Conservation (phyloP, 2,329 filamentous ascomycete genomes). For the Didymella lethalis region DNA sequence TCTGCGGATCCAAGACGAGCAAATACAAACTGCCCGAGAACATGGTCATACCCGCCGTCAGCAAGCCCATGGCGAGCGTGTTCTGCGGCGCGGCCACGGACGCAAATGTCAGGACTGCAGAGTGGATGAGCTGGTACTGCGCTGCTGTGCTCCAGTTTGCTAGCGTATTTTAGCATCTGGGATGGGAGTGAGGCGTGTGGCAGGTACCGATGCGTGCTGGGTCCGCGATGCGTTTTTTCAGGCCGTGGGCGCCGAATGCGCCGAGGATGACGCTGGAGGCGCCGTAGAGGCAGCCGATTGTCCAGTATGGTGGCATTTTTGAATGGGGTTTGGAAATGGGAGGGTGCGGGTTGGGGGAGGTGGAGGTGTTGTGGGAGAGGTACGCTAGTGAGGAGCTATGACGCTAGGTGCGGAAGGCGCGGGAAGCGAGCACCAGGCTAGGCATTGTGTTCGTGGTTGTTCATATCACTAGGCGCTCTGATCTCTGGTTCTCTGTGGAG, state of each 20-base stretch:
- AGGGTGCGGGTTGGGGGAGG: background rate
- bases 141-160: slow-evolving; percentile 70
- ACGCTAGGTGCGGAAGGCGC: background rate
- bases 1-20: slow-evolving; percentile 67
- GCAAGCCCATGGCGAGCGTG: slow-evolving; percentile 64
- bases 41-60: slow-evolving; percentile 71
- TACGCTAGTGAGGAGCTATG: background rate
- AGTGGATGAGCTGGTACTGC: slow-evolving; percentile 74
- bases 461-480: no score
- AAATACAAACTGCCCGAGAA: slow-evolving; percentile 73
- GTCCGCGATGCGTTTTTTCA: slow-evolving; percentile 68
- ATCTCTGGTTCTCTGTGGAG: no score
- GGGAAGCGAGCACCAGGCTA: background rate
- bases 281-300: slow-evolving; percentile 68
- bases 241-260: slow-evolving; percentile 73
- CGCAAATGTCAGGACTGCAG: slow-evolving; percentile 66
- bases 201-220: slow-evolving; percentile 59
- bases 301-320: slow-evolving; percentile 62
- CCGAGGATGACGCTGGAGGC: slow-evolving; percentile 68
- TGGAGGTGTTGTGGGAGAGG: background rate
- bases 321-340: background rate
- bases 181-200: background rate
- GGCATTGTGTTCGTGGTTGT: background rate
- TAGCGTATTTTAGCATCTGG: background rate
- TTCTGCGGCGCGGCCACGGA: slow-evolving; percentile 62